Evolutionary conservation across 768 basidiomycete genomes (phyloP).

Genomic region (Coprinellus micaceus): DNA sequence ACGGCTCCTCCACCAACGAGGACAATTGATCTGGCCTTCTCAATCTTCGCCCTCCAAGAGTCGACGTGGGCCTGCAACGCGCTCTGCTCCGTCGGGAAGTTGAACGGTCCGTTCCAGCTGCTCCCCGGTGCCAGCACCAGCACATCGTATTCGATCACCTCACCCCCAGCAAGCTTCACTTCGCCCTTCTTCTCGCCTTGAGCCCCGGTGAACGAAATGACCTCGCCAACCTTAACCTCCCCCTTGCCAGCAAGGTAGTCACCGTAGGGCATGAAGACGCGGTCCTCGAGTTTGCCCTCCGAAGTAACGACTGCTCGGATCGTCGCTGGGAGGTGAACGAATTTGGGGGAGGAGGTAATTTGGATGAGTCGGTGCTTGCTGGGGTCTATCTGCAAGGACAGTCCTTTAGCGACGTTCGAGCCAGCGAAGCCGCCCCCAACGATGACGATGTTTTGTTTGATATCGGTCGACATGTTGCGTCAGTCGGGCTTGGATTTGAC

Average conservation of each 20-base stretch:
- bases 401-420: slow-evolving; percentile 36
- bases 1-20: slow-evolving; percentile 54
- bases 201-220: slow-evolving; percentile 21
- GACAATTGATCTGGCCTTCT: slow-evolving; percentile 37
- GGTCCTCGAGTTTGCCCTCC: slow-evolving; percentile 29
- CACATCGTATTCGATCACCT: slow-evolving; percentile 40
- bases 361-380: slow-evolving; percentile 45
- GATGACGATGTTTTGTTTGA: slow-evolving; percentile 35
- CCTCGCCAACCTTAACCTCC: slow-evolving; percentile 32
- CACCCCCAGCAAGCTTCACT: slow-evolving; percentile 43
- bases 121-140: slow-evolving; percentile 54
- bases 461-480: slow-evolving; percentile 15
- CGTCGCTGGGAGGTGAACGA: slow-evolving; percentile 41
- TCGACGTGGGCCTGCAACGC: slow-evolving; percentile 23
- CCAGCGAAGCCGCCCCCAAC: slow-evolving; percentile 47
- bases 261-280: slow-evolving; percentile 41
- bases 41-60: slow-evolving; percentile 25
- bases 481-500: too few species aligned
- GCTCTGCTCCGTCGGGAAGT: slow-evolving; percentile 18
- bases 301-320: slow-evolving; percentile 45
- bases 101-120: slow-evolving; percentile 36
- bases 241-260: slow-evolving; percentile 44
- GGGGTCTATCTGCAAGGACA: slow-evolving; percentile 45
- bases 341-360: slow-evolving; percentile 43
- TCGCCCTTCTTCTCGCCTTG: slow-evolving; percentile 24